Percentiles rank a stretch among this genome's conserved stretches.
These are phyloP conservation scores for Babesia sp. DNA, from an alignment of 169 alveolate species.

Conservation along the genomic window DNA sequence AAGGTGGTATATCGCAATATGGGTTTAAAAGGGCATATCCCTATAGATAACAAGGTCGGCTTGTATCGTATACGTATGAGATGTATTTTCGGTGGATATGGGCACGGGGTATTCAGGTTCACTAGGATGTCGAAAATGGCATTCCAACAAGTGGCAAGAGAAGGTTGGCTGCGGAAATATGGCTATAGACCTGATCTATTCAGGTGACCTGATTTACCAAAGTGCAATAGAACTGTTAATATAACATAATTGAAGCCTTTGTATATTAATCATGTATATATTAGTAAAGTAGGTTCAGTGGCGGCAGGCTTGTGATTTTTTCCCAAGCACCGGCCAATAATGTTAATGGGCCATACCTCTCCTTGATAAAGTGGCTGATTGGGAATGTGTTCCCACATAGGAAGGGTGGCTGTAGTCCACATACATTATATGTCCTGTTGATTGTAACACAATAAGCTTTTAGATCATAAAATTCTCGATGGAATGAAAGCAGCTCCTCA, in stretches of 20 bases:
- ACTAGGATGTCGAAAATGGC: conserved; percentile 84
- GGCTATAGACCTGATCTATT: conserved; percentile 81
- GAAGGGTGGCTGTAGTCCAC: conserved; percentile 52
- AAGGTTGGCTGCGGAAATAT: conserved; percentile 83
- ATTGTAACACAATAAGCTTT: conserved; percentile 48
- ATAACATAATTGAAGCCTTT: neutral
- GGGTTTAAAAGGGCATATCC: conserved; percentile 80
- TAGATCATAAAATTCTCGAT: conserved; percentile 48
- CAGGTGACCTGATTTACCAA: conserved; percentile 39
- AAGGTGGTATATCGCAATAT: conserved; percentile 75
- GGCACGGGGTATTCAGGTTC: conserved; percentile 79
- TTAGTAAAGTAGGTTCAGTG: too few relatives aligned
- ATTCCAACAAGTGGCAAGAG: conserved; percentile 81
- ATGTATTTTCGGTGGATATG: conserved; percentile 81
- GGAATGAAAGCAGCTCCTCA: conserved; percentile 35
- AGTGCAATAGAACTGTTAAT: too few relatives aligned
- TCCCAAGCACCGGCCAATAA: conserved; percentile 1
- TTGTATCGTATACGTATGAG: conserved; percentile 77
- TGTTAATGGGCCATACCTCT: neutral
- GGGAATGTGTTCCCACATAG: conserved; percentile 53
- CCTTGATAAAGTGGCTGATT: conserved; percentile 19
- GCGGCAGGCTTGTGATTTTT: neutral
- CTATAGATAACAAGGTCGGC: conserved; percentile 82
- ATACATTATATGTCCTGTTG: conserved; percentile 31
- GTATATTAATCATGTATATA: too few relatives aligned